Evolutionary conservation across 352 stramenopile species (phyloP), one percentile per base, ranked within the genome.

Genomic region (Globisporangium uncinulatum): DNA sequence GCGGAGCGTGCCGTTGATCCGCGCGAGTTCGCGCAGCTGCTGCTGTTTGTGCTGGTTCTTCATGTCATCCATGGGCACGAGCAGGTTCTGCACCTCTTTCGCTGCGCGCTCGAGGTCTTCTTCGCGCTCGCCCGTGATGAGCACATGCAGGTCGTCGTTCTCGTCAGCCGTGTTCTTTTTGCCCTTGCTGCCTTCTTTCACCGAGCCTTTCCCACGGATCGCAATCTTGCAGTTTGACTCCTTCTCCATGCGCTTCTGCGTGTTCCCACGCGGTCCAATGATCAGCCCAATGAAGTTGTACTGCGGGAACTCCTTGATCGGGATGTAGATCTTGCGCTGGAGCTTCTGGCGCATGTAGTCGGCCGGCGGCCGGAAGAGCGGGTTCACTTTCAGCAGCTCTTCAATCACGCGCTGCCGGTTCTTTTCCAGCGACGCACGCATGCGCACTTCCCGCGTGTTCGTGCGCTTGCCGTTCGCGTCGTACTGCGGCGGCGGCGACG

Each of bases 281-380:
- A 99, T 99, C 34, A 99, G 71, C 4, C 96, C 97, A 50, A 99
- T 99, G 71, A 99, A 99, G 73, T 99, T 99, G 79, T 99, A 99
- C 6, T 85, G 95, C 0, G 97, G 98, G 80, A 97, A 98, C 43
- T 99, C 91, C 44, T 98, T 95, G 43, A 98, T 79, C 0, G 97
- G 97, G 69, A 99, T 99, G 63, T 97, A 97, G 58, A 99, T 94
- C 76, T 98, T 99, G 41, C 94, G 89, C 48, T 76, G 87, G 51
- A 97, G 78, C 75, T 98, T 99, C 57, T 92, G 79, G 51, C 87
- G 92, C 51, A 93, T 81, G 61, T 98, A 94, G 59, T 95, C 87
- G 0, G 87, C 75, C 6, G 89, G 86, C 14, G 83, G 85, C 5
- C 83, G 86, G 49, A 89, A 95, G 36, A 95, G 73, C 29, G 89